Base-by-base conservation (phyloP, 2,329 filamentous ascomycete genomes). In the Diplodia seriata region DNA sequence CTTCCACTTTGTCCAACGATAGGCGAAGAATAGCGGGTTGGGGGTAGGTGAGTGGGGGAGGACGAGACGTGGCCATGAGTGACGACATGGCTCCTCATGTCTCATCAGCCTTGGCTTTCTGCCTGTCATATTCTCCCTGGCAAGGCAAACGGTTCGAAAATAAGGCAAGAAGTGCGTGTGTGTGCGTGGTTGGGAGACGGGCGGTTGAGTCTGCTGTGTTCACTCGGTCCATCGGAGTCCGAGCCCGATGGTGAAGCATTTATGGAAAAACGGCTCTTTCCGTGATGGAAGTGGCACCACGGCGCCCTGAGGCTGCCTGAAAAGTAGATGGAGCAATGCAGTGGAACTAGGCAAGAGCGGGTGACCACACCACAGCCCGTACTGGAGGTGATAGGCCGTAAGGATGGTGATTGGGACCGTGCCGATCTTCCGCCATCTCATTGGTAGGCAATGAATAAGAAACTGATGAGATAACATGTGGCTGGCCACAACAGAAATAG, bases 291-390 rank as follows among this genome's bases (percentile, higher is more conserved):
- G 43, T 20, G 23, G 20, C 31, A 12, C 29, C 6, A n/a, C 26
- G 47, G 57, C 59, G 43, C n/a, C 43, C 59, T 63, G 43, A 50
- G 40, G 43, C 59, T 51, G 59, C 59, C 43, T 51, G 59, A 63
- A 18, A 26, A 33, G n/a, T n/a, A 50, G 29, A 23, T 3, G 33
- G 9, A 50, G 38, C 18, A 43, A 47, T 62, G 59, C 59, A 63
- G 43, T 51, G 59, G 15, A 18, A 63, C 47, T 47, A n/a, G 43
- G 14, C 18, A 9, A 12, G 59, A 31, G 29, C 59, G 20, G 59
- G 59, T 63, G 59, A 63, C 59, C 59, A 20, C 36, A 63, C 59
- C 59, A 31, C 36, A 47, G 43, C 15, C n/a, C 9, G 15, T 36
- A 20, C 9, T 38, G 23, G 31, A 38, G 26, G 8, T 20, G 57